Base-by-base conservation (phyloP, 495 filamentous ascomycete species). In the Hypoxylon fragiforme region DNA sequence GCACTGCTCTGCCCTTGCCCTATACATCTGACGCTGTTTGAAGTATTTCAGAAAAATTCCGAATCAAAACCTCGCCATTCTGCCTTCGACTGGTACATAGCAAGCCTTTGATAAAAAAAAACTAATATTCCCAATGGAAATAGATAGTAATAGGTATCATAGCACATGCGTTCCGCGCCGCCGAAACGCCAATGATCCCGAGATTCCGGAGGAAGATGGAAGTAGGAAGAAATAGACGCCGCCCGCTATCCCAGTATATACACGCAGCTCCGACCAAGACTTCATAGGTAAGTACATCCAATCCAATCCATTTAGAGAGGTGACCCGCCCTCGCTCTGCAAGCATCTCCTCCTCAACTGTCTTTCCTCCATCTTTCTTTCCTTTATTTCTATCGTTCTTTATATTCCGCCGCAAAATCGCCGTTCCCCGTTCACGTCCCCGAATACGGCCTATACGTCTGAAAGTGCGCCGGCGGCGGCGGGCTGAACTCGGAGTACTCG, bases 361-460 rank as follows among this genome's bases (percentile, higher is more conserved):
- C n/a, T n/a, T n/a, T n/a, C n/a, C n/a, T n/a, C n/a, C n/a, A n/a
- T n/a, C n/a, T n/a, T n/a, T n/a, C n/a, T n/a, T n/a, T n/a, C n/a
- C n/a, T n/a, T n/a, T n/a, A n/a, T n/a, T n/a, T n/a, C n/a, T n/a
- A n/a, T n/a, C n/a, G n/a, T 15, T 14, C 31, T 7, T 39, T 18
- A 34, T n/a, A 3, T 34, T 5, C 13, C 31, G 31, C 31, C 9
- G 31, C 13, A 7, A 34, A 34, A 9, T 37, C 13, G 34, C 3
- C 34, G 34, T 14, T 15, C 13, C 44, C 22, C 16, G 19, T 36
- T 21, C 20, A 39, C n/a, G 62, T 63, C 36, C 62, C 62, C 0
- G 58, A 58, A 11, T 68, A 68, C 9, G 62, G 58, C 2, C 45
- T 54, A 32, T 68, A 68, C 2, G 65, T 63, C 16, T 60, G 55